Evolutionary conservation across 371 early-diverging fungal species (phyloP), one percentile per base, ranked within the genome.

Genomic region (Mucor lusitanicus): DNA sequence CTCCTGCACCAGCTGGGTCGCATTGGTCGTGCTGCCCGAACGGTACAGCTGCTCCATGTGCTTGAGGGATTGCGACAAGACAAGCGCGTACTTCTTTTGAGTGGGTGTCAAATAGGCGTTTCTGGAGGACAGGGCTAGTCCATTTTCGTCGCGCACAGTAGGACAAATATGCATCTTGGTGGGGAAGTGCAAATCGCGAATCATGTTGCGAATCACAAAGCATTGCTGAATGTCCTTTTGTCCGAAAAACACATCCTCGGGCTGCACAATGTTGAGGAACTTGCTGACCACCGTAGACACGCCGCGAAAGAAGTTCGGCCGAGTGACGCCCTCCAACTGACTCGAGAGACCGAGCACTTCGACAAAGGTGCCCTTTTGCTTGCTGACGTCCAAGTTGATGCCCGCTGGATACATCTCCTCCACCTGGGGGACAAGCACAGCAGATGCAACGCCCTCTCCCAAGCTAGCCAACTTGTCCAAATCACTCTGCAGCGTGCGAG

Each of bases 161-260:
- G 90, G 87, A 30, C 87, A 89, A 27, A 95, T 86, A 33, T 87
- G 85, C 74, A 97, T 78, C n/a, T 82, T 69, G 19, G 90, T 81
- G 9, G 94, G 93, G 55, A 97, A 85, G 59, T 91, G 84, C 53
- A 97, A 82, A 74, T 99, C 98, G 0, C 86, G 82, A 30, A 94
- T 90, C 90, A 96, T 83, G 19, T 84, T 73, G 3, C 90, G 79
- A 28, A 98, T 71, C 9, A 98, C 97, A 35, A 92, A 88, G 71
- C 95, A 95, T 78, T 99, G 99, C 81, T 99, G 99, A 12, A 91
- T 92, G 76, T 99, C 99, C 80, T 99, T 99, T 77, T 99, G 98
- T 3, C 99, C 99, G 78, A 99, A 96, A 70, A 80, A 93, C 9
- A 92, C 93, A 35, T 83, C 69, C 19, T 92, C 90, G 3, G 99